Evolutionary conservation across 352 stramenopile genomes (phyloP).

Genomic region (Globisporangium sylvaticum): DNA sequence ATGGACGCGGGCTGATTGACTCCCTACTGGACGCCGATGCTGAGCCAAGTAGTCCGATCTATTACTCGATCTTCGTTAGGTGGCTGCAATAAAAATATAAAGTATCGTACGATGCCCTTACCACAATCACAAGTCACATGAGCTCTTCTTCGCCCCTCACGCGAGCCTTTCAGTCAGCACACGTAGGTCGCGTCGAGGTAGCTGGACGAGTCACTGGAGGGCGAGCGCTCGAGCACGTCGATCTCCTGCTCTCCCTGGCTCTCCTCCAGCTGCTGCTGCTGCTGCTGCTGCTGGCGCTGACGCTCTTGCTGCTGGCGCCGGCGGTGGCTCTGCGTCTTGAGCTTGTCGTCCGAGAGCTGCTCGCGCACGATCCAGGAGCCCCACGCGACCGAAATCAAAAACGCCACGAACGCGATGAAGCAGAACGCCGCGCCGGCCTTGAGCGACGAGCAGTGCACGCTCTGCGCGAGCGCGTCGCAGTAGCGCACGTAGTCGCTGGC

Average conservation of each 20-base stretch:
- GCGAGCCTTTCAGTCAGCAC: constrained; percentile 4
- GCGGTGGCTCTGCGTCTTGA: not conserved
- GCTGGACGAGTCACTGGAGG: constrained; percentile 18
- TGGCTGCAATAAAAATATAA: constrained; percentile 6
- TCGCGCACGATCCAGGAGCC: constrained; percentile 37
- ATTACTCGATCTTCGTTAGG: not conserved
- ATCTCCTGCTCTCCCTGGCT: not conserved
- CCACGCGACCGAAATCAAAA: constrained; percentile 58
- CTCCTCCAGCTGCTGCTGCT: not conserved
- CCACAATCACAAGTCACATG: no score
- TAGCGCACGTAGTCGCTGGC: constrained; percentile 68
- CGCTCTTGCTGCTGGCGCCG: not conserved
- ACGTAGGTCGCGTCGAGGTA: constrained; percentile 16
- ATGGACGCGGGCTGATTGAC: not conserved
- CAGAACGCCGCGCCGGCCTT: constrained; percentile 44
- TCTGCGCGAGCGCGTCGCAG: constrained; percentile 34
- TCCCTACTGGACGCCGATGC: not conserved
- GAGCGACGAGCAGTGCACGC: constrained; percentile 49
- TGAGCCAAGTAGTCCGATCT: not conserved
- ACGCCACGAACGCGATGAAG: constrained; percentile 58
- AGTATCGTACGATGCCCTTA: constrained; percentile 1
- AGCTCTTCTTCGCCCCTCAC: no score
- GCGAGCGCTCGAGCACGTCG: constrained; percentile 18
- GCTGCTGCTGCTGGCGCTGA: not conserved
- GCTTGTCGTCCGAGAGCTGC: constrained; percentile 10